Base-by-base conservation (phyloP, 2,329 filamentous ascomycete species). In the Leptographium procerum region DNA sequence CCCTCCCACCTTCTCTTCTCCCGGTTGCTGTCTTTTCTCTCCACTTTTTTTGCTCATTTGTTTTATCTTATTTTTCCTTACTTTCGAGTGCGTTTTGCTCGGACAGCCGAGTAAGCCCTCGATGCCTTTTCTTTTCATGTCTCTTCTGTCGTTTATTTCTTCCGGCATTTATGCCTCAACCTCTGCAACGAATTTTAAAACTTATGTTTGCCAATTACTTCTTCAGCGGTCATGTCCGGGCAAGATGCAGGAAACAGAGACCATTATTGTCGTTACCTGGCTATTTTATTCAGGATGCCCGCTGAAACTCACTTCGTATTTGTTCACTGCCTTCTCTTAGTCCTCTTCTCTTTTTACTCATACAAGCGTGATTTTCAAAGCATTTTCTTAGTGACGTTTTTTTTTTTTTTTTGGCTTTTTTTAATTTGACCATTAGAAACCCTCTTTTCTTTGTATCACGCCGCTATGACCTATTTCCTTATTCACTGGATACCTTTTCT, bases 151-250 rank as follows among this genome's bases (percentile, higher is more conserved):
- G 45, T 36, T 34, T 52, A 28, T 40, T 26, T 29, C 19, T 36
- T 55, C 43, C 45, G n/a, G 45, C 51, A 55, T 55, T 28, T 52
- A 52, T 43, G 45, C 40, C 45, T 22, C 52, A 22, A 56, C 26
- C 51, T 40, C 24, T 9, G n/a, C 34, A 52, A 59, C 33, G 33
- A 55, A 45, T 33, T 56, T 52, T 36, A 56, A 56, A 55, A 53
- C 28, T 43, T 34, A 43, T 50, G 52, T 50, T 31, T 40, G 55
- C 43, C 31, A 31, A 56, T 26, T 56, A 45, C n/a, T 33, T 48
- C 31, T 50, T 34, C 40, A 26, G 55, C 43, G 45, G 55, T 11
- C n/a, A 26, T 56, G 55, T 34, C 52, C 24, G 52, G 52, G 52
- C 43, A 33, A 48, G 40, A 34, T 31, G 26, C 22, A 45, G 43